phyloP scores from a whole-genome alignment of 176 grass and related monocot genomes.

The Puccinellia tenuiflora region DNA sequence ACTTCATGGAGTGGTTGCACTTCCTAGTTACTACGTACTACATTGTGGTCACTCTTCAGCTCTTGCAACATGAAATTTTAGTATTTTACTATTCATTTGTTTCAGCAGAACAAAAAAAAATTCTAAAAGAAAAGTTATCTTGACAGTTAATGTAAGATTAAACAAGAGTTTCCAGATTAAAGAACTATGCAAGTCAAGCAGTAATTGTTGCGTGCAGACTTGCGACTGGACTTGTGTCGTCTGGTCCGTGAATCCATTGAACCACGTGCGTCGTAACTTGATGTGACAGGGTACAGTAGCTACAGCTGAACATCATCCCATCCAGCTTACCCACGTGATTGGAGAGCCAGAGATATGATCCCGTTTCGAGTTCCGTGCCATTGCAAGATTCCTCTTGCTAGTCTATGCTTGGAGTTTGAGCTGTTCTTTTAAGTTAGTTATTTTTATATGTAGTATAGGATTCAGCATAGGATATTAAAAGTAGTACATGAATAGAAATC shows the following conservation, averaged over 20 bases:
- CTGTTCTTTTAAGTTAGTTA: no score
- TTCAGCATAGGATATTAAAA: no score
- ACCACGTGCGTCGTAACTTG: slow-evolving; percentile 6
- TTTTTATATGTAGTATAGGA: no score
- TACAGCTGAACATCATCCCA: not conserved
- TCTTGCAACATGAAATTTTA: not conserved
- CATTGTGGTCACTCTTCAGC: not conserved
- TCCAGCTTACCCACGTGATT: slow-evolving; percentile 20
- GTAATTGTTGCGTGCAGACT: not conserved
- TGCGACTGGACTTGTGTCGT: not conserved
- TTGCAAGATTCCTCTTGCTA: not conserved
- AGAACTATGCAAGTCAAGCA: not conserved
- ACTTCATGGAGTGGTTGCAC: not conserved
- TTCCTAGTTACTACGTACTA: no score
- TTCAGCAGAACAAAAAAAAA: not conserved
- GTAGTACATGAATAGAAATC: no score
- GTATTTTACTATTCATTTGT: not conserved
- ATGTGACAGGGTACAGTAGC: not conserved
- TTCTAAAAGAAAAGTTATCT: not conserved
- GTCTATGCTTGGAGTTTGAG: no score
- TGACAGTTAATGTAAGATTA: not conserved
- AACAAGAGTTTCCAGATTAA: not conserved
- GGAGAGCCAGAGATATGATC: not conserved
- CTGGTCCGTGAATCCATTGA: not conserved
- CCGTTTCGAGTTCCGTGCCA: not conserved